Percentiles rank a stretch among this genome's conserved stretches.
phyloP scores from a whole-genome alignment of 192 early-diverging fungal genomes.

The Phlyctochytrium bullatum region DNA sequence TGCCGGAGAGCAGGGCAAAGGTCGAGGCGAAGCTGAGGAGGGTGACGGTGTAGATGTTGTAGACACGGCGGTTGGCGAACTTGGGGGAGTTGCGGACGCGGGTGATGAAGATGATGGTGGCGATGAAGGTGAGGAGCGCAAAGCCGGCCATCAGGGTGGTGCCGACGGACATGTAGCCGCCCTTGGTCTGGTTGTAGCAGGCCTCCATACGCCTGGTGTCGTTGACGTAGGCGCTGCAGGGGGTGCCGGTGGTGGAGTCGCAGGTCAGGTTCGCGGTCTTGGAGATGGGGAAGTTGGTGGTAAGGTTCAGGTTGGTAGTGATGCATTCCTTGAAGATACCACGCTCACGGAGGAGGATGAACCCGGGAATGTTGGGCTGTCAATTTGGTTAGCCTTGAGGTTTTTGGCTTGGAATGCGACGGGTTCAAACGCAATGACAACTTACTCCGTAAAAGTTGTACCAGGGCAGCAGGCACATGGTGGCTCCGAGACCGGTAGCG shows the following conservation, averaged over 20 bases:
- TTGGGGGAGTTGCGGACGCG: not conserved
- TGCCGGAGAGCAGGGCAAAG: not conserved
- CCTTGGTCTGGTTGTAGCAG: not conserved
- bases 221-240: not conserved
- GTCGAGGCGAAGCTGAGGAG: not conserved
- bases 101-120: not conserved
- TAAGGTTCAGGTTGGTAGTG: not conserved
- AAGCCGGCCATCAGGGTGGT: not conserved
- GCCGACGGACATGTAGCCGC: not conserved
- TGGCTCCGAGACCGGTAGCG: not conserved
- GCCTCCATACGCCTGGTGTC: not conserved
- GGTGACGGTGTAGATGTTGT: not conserved
- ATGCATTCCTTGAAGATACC: conserved; percentile 2
- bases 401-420: not conserved
- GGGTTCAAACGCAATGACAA: not conserved
- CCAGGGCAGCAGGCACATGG: not conserved
- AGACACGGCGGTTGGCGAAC: not conserved
- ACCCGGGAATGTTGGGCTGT: not conserved
- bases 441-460: not conserved
- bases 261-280: not conserved
- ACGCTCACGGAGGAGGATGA: conserved; percentile 2
- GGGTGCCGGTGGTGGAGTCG: not conserved
- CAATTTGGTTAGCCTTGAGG: not conserved
- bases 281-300: not conserved
- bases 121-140: not conserved